Conservation (phyloP, 208 protist species). For the Tritrichomonas musculus region DNA sequence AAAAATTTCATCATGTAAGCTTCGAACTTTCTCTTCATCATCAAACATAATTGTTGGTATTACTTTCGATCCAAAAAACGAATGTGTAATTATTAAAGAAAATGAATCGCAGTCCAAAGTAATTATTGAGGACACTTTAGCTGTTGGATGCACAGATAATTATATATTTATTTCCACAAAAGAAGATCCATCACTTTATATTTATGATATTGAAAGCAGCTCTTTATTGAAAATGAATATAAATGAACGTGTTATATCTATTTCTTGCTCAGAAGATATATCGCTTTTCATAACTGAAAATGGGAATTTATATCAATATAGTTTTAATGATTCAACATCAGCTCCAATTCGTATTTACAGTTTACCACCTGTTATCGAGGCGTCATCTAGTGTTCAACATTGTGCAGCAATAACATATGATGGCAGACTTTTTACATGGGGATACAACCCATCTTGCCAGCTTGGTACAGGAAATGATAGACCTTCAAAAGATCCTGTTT, state of each 20-base stretch:
- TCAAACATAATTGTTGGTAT: too few species aligned
- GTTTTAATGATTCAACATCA: too few species aligned
- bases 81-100: too few species aligned
- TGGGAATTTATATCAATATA: background rate
- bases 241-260: background rate
- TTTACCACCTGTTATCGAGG: background rate
- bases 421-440: constrained; percentile 3
- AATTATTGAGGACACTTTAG: background rate
- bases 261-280: background rate
- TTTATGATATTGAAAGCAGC: background rate
- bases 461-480: constrained; percentile 10
- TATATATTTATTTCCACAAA: background rate
- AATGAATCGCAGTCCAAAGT: background rate
- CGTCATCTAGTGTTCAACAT: background rate
- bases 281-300: background rate
- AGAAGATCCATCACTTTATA: background rate
- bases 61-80: too few species aligned
- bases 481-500: background rate
- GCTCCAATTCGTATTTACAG: background rate
- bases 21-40: too few species aligned
- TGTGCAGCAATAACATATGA: background rate
- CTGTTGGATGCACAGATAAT: background rate
- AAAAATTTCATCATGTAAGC: too few species aligned
- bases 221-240: too few species aligned
- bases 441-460: constrained; percentile 1